These are phyloP conservation scores for Gentiana straminea DNA, from an alignment of 257 asterid species.

Conservation along the genomic window DNA sequence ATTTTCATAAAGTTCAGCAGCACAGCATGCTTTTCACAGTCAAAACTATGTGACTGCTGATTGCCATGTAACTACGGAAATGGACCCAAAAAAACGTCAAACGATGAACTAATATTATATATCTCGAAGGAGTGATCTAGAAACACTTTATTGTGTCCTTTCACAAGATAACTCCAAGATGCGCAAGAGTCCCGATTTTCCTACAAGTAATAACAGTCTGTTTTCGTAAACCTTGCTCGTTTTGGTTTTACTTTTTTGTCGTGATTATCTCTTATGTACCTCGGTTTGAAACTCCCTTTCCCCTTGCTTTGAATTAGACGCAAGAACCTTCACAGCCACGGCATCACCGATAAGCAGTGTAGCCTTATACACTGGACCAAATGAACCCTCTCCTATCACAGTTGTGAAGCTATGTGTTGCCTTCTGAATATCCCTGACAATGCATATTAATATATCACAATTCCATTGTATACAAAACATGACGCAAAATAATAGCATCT, in stretches of 20 bases:
- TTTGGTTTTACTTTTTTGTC: neutral
- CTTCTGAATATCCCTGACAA: conserved; percentile 78
- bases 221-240: too few species aligned
- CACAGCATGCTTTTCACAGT: too few species aligned
- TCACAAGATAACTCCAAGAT: too few species aligned
- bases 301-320: conserved; percentile 93
- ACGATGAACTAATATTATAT: too few species aligned
- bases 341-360: conserved; percentile 65
- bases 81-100: too few species aligned
- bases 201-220: too few species aligned
- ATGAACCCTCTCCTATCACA: conserved; percentile 87
- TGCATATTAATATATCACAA: conserved; percentile 8
- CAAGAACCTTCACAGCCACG: conserved; percentile 96
- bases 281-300: conserved; percentile 92
- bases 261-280: conserved; percentile 25
- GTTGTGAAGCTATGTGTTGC: conserved; percentile 86
- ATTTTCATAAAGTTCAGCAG: too few species aligned
- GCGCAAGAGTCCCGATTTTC: too few species aligned
- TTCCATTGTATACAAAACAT: neutral
- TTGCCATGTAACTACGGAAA: too few species aligned
- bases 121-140: too few species aligned
- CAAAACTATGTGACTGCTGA: too few species aligned
- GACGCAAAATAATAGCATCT: neutral
- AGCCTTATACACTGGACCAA: conserved; percentile 97
- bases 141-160: too few species aligned